Base-by-base conservation (phyloP, 2,329 filamentous ascomycete species). In the Blumeriella jaapii region DNA sequence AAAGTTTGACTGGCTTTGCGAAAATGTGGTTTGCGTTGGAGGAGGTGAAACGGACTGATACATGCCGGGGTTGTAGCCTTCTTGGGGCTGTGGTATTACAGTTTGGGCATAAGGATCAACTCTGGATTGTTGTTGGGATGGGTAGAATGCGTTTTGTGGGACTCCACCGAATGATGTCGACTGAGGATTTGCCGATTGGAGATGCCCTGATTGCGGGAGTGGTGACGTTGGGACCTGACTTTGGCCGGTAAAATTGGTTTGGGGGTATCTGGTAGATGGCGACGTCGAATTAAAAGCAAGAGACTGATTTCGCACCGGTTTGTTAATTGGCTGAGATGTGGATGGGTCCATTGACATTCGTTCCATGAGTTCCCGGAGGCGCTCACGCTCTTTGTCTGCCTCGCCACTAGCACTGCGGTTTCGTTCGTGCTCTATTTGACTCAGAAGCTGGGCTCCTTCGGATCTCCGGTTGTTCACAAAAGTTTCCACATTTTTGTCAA, bases 381-480 rank as follows among this genome's bases (percentile, higher is more conserved):
- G 74, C 52, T 93, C 85, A 38, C 84, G 78, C 56, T 96, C 89
- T 34, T 82, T 69, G 50, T 94, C 86, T 19, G 86, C 52, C 34
- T 57, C 52, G 2, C 51, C 55, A 34, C 41, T 54, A 5, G 49
- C 48, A 40, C 43, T 52, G 22, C 40, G 42, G 13, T 50, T 47
- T 38, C 53, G 42, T 25, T 55, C 55, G 27, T 55, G 49, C 42
- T 58, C 55, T 33, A 98, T 98, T 49, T 86, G 81, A 48, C 74
- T 77, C 22, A 98, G 71, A 4, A 98, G 70, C 55, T 94, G 84
- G 0, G 85, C 84, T 3, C 91, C 91, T 62, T 98, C 91, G 1
- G 83, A 80, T 41, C 87, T 69, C 33, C 91, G 74, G 58, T 98
- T 98, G 63, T 86, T 93, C 46, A 98, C 87, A 60, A 98, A 98